Evolutionary conservation across 2,329 filamentous ascomycete species (phyloP).

Genomic region (Ophiostoma ulmi): DNA sequence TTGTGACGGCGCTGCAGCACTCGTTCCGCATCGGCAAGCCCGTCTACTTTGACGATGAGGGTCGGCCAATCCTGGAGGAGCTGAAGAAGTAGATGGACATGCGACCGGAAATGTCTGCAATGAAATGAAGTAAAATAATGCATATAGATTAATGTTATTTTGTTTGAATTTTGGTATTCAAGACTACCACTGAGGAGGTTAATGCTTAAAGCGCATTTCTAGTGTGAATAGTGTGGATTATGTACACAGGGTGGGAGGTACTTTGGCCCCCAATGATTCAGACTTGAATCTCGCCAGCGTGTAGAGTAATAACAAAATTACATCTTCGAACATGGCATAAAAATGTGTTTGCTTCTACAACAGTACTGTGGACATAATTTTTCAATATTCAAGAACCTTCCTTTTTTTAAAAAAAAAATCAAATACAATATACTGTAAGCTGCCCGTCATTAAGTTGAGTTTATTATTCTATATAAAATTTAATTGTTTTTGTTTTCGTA

Average conservation of each 20-base stretch:
- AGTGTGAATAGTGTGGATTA: background rate
- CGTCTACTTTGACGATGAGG: conserved; percentile 32
- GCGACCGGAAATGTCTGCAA: too few species aligned
- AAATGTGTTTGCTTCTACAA: too few species aligned
- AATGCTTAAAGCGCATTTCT: background rate
- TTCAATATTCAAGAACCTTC: too few species aligned
- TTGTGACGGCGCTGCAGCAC: conserved; percentile 25
- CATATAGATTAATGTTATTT: background rate
- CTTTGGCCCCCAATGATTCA: background rate
- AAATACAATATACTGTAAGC: too few species aligned
- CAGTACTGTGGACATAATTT: too few species aligned
- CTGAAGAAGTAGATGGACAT: background rate
- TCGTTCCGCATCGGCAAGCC: conserved; percentile 30
- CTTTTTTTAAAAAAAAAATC: too few species aligned
- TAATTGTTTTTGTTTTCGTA: too few species aligned
- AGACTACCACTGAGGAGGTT: too few species aligned
- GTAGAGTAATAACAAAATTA: background rate
- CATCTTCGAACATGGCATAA: too few species aligned
- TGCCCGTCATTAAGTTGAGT: too few species aligned
- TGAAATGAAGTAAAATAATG: background rate
- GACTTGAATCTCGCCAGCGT: background rate
- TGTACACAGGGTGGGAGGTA: too few species aligned
- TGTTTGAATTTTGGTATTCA: background rate
- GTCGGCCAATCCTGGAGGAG: conserved; percentile 23
- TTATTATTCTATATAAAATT: too few species aligned